phyloP scores from a whole-genome alignment of 768 basidiomycete genomes.

The Nidularia sp. region DNA sequence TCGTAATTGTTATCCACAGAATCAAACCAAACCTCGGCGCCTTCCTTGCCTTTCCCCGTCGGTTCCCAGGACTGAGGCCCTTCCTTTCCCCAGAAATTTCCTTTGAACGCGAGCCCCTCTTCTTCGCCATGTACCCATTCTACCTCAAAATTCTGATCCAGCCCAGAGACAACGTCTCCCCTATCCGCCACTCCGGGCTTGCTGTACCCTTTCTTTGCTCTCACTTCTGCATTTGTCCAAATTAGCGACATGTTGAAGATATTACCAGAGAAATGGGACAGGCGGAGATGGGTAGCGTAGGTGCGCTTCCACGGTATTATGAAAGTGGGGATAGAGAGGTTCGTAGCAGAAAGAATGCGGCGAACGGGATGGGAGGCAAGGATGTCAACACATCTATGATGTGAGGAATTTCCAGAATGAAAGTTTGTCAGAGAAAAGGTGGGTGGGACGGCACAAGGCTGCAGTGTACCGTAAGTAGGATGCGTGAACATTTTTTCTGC shows the following conservation, averaged over 20 bases:
- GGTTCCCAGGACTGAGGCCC: slow-evolving; percentile 24
- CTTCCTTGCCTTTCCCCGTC: slow-evolving; percentile 22
- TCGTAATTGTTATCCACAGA: too few relatives aligned
- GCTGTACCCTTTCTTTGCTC: slow-evolving; percentile 17
- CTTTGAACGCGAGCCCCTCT: slow-evolving; percentile 34
- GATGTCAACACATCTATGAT: slow-evolving; percentile 14
- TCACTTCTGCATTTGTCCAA: slow-evolving; percentile 29
- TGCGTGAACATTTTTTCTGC: slow-evolving; percentile 24
- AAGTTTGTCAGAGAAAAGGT: too few relatives aligned
- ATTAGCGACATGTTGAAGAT: slow-evolving; percentile 32
- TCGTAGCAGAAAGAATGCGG: slow-evolving; percentile 20
- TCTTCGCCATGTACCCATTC: slow-evolving; percentile 31
- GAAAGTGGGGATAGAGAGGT: slow-evolving; percentile 24
- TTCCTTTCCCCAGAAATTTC: slow-evolving; percentile 36
- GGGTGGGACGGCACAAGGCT: slow-evolving; percentile 23
- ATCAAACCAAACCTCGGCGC: slow-evolving; percentile 36
- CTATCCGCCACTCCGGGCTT: slow-evolving; percentile 7
- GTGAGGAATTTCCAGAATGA: slow-evolving; percentile 1
- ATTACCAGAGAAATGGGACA: slow-evolving; percentile 31
- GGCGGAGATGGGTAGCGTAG: slow-evolving; percentile 30
- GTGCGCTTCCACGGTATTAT: slow-evolving; percentile 27
- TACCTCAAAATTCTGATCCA: slow-evolving; percentile 30
- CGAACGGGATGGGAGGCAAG: slow-evolving; percentile 18
- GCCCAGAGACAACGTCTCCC: slow-evolving; percentile 27
- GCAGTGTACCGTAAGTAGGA: slow-evolving; percentile 27